A percentile compares a stretch with the other conserved stretches of the same genome.
These are phyloP conservation scores for Fusarium avenaceum DNA, from an alignment of 2,329 filamentous ascomycete genomes.

Conservation along the genomic window DNA sequence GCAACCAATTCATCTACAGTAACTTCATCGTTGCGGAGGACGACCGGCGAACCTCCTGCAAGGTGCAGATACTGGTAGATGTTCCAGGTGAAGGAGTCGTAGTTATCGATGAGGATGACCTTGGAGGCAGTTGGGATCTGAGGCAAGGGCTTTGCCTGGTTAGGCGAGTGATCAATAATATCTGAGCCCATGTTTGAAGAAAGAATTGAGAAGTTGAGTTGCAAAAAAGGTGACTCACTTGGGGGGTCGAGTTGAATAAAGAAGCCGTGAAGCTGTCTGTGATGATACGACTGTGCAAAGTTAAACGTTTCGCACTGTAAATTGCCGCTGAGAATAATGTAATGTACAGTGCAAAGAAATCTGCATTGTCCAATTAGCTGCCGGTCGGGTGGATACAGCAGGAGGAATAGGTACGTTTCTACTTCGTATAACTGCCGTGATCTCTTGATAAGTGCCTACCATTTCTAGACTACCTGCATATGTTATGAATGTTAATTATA, in stretches of 20 bases:
- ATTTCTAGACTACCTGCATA: too few species aligned
- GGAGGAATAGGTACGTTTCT: too few species aligned
- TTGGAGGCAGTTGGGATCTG: constrained; percentile 86
- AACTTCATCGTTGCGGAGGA: constrained; percentile 93
- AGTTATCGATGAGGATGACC: constrained; percentile 97
- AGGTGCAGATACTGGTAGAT: constrained; percentile 98
- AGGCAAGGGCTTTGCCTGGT: constrained; percentile 80
- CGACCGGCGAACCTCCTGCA: constrained; percentile 92
- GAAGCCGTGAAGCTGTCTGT: constrained; percentile 34
- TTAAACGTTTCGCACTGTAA: neutral
- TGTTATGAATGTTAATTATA: too few species aligned
- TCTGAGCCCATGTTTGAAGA: constrained; percentile 62
- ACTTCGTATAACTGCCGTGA: too few species aligned
- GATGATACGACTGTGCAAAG: constrained; percentile 12
- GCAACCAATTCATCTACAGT: constrained; percentile 85
- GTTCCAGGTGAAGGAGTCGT: constrained; percentile 99
- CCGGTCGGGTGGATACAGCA: neutral
- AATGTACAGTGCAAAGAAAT: constrained; percentile 35
- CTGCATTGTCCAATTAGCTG: constrained; percentile 35
- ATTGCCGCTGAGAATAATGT: neutral
- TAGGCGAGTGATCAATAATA: constrained; percentile 85
- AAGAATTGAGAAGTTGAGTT: constrained; percentile 22
- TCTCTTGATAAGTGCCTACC: too few species aligned
- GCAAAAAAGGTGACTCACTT: constrained; percentile 43
- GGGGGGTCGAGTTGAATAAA: constrained; percentile 32